phyloP scores from a whole-genome alignment of 345 rosid species.

The Acer yangbiense region DNA sequence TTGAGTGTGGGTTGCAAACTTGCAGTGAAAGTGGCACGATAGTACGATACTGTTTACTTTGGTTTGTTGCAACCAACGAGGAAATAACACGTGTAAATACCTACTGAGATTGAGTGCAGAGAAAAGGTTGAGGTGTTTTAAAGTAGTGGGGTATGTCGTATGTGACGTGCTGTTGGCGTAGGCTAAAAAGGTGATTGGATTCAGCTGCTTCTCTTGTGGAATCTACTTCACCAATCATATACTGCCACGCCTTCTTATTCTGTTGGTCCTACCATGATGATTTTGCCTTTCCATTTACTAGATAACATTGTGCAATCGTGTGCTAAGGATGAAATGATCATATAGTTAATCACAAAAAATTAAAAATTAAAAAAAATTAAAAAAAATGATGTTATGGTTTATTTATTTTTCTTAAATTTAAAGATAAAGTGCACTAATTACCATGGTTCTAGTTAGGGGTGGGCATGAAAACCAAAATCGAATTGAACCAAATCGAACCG shows the following conservation, averaged over 20 bases:
- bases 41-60: constrained; percentile 7
- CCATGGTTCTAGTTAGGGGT: too few relatives aligned
- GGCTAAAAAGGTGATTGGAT: constrained; percentile 15
- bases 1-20: not conserved
- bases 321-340: not conserved
- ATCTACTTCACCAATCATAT: not conserved
- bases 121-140: not conserved
- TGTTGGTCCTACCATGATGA: not conserved
- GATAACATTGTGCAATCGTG: not conserved
- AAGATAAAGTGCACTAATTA: too few relatives aligned
- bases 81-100: not conserved
- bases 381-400: too few relatives aligned
- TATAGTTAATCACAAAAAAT: not conserved
- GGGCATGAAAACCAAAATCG: too few relatives aligned
- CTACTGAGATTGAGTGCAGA: constrained; percentile 9
- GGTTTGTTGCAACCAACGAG: not conserved
- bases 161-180: constrained; percentile 32
- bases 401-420: too few relatives aligned
- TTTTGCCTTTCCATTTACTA: not conserved
- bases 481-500: too few relatives aligned
- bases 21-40: constrained; percentile 6
- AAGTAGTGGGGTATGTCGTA: constrained; percentile 3
- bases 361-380: too few relatives aligned
- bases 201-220: constrained; percentile 1
- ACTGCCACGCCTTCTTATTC: constrained; percentile 7